These are phyloP conservation scores for Fallopia convolvulus DNA, from an alignment of 148 eudicot species.

Conservation along the genomic window DNA sequence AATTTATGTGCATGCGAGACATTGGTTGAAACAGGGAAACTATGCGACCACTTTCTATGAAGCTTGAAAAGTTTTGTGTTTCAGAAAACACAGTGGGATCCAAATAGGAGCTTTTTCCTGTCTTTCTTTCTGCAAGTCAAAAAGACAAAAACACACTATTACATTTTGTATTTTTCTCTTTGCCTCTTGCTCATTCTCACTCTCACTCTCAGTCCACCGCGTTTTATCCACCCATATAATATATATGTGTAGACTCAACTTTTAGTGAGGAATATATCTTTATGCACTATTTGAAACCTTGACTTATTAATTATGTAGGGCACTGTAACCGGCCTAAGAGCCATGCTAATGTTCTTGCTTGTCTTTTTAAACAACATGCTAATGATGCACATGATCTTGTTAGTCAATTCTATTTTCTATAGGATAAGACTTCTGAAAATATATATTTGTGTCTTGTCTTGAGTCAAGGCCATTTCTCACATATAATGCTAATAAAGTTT, in stretches of 20 bases:
- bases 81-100: conserved; percentile 1
- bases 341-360: background rate
- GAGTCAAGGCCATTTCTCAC: background rate
- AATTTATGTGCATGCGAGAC: background rate
- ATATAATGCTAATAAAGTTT: background rate
- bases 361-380: background rate
- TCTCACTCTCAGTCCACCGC: background rate
- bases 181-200: background rate
- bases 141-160: background rate
- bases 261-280: background rate
- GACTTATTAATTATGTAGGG: background rate
- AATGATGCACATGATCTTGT: background rate
- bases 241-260: background rate
- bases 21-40: background rate
- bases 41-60: background rate
- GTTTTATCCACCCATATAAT: background rate
- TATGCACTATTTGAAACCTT: background rate
- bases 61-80: background rate
- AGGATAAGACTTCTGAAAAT: background rate
- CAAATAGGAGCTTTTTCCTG: background rate
- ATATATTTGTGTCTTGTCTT: background rate
- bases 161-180: background rate
- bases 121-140: background rate
- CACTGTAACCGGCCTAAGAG: background rate
- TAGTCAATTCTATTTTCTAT: background rate